These are phyloP conservation scores for Acanthamoeba healyi DNA, from an alignment of 208 protist genomes.

Conservation along the genomic window DNA sequence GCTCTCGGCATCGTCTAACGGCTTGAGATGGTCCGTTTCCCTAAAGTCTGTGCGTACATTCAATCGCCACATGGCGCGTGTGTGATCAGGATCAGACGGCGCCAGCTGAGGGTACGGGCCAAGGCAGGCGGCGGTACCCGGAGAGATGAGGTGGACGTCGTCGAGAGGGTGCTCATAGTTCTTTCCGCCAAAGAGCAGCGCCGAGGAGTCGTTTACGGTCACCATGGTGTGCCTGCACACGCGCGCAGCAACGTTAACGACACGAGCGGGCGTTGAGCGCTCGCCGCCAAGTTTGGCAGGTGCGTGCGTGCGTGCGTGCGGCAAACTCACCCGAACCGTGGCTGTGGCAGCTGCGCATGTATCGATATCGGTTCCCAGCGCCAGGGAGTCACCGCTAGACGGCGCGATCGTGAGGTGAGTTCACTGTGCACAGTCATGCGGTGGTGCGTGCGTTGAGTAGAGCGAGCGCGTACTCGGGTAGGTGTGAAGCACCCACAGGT, in stretches of 20 bases:
- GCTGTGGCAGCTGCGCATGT: too few species aligned
- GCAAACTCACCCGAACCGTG: too few species aligned
- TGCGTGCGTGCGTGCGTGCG: too few species aligned
- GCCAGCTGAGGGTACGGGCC: too few species aligned
- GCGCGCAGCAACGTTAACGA: neutral
- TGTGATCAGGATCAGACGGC: neutral
- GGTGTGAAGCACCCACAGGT: neutral
- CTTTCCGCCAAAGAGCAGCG: neutral
- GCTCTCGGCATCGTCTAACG: neutral
- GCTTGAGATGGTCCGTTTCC: neutral
- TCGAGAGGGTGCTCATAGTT: neutral
- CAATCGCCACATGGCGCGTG: too few species aligned
- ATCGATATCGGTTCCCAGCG: too few species aligned
- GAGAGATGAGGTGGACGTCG: slow-evolving; percentile 4
- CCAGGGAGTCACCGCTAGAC: too few species aligned
- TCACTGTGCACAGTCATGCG: too few species aligned
- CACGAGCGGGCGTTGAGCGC: too few species aligned
- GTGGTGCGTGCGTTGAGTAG: too few species aligned
- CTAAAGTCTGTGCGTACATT: neutral
- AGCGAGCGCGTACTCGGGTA: neutral
- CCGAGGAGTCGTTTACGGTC: neutral
- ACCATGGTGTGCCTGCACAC: neutral
- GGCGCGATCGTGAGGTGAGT: too few species aligned
- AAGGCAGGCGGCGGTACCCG: neutral
- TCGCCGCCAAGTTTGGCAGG: too few species aligned